Evolutionary conservation across 345 rosid genomes (phyloP).

Genomic region (Eucalyptus erythrocorys): DNA sequence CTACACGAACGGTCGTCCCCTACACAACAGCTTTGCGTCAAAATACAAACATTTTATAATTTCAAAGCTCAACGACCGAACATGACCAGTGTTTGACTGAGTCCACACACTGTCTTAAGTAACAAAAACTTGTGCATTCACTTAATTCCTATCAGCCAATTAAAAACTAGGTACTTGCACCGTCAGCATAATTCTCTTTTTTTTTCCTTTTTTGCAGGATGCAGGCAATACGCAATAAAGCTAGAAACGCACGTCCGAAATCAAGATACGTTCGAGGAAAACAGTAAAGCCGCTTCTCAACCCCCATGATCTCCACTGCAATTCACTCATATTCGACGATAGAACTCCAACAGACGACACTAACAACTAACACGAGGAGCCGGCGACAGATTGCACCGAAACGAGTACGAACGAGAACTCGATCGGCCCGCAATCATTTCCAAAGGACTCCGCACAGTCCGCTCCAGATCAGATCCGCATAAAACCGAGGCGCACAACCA

Average conservation of each 20-base stretch:
- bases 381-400: neutral
- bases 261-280: neutral
- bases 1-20: conserved; percentile 96
- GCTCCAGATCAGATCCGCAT: neutral
- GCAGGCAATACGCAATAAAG: neutral
- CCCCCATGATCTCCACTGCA: neutral
- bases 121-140: neutral
- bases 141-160: neutral
- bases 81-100: neutral
- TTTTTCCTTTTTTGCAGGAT: neutral
- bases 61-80: neutral
- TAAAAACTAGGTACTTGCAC: neutral
- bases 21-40: conserved; percentile 2
- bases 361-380: neutral
- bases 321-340: neutral
- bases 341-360: neutral
- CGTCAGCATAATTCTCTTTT: neutral
- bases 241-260: neutral
- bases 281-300: neutral
- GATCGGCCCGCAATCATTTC: neutral
- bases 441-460: neutral
- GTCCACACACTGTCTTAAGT: neutral
- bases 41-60: neutral
- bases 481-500: neutral
- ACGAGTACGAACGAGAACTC: neutral